Conservation (phyloP, 2,329 filamentous ascomycete genomes). For the Hyphodiscus sp. region DNA sequence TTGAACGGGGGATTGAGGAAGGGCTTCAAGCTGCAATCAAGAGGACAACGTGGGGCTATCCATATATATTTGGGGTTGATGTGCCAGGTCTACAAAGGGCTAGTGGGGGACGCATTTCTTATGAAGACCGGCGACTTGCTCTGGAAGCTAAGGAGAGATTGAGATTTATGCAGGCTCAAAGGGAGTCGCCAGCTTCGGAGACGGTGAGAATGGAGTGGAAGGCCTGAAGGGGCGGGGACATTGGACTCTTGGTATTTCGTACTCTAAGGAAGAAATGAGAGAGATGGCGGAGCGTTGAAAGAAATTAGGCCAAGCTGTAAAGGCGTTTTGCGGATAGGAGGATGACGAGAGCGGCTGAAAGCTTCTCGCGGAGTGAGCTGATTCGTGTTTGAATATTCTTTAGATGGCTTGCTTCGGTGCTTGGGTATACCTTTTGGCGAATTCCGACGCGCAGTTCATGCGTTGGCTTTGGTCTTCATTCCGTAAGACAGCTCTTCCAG, state of each 20-base stretch:
- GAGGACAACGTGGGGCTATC: not conserved
- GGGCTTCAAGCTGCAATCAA: not conserved
- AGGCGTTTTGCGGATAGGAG: not conserved
- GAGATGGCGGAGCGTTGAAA: not conserved
- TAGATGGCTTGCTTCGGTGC: not conserved
- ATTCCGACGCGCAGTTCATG: not conserved
- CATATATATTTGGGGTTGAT: not conserved
- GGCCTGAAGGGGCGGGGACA: not conserved
- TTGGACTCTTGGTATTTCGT: not conserved
- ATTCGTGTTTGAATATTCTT: not conserved
- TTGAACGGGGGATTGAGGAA: not conserved
- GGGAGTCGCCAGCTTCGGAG: not conserved
- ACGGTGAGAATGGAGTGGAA: not conserved
- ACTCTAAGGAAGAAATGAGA: not conserved
- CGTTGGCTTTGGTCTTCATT: too few species aligned
- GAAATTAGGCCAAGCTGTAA: not conserved
- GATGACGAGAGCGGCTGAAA: not conserved
- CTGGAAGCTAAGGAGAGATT: not conserved
- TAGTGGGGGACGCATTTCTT: not conserved
- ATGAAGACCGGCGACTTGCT: not conserved
- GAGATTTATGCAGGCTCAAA: not conserved
- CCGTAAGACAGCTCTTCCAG: too few species aligned
- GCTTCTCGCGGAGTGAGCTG: not conserved
- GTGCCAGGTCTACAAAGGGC: not conserved
- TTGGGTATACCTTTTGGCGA: not conserved